phyloP scores from a whole-genome alignment of 1,139 yeast genomes.

The Scheffersomyces cryptocercus region DNA sequence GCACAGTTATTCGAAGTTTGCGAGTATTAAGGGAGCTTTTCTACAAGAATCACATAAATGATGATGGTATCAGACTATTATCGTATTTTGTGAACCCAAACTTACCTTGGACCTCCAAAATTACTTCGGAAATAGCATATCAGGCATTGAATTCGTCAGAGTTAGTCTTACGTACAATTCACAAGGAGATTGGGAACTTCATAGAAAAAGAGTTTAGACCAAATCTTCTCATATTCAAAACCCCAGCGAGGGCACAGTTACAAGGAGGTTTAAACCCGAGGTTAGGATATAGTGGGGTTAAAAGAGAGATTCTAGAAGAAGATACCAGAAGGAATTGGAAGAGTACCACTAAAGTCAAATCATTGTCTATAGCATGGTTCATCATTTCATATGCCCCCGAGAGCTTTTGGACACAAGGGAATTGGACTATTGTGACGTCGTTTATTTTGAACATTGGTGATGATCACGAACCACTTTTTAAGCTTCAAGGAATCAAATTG shows the following conservation, averaged over 20 bases:
- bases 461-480: slow-evolving; percentile 46
- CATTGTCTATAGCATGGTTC: slow-evolving; percentile 31
- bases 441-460: slow-evolving; percentile 52
- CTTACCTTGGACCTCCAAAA: slow-evolving; percentile 29
- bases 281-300: slow-evolving; percentile 27
- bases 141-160: slow-evolving; percentile 1
- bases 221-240: slow-evolving; percentile 5
- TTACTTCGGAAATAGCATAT: slow-evolving; percentile 16
- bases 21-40: too few relatives aligned
- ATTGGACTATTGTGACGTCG: slow-evolving; percentile 52
- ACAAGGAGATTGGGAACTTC: neutral
- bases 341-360: slow-evolving; percentile 18
- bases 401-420: slow-evolving; percentile 15
- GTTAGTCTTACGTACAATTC: too few relatives aligned
- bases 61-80: neutral
- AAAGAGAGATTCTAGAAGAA: slow-evolving; percentile 21
- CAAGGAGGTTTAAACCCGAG: slow-evolving; percentile 28
- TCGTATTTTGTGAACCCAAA: slow-evolving; percentile 29
- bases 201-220: slow-evolving; percentile 4
- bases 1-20: too few relatives aligned
- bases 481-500: slow-evolving; percentile 44
- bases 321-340: slow-evolving; percentile 35
- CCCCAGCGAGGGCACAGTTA: slow-evolving; percentile 2
- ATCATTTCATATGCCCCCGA: slow-evolving; percentile 19
- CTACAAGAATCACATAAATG: too few relatives aligned